These are phyloP conservation scores for Postia placenta DNA, from an alignment of 768 basidiomycete species.

Conservation along the genomic window DNA sequence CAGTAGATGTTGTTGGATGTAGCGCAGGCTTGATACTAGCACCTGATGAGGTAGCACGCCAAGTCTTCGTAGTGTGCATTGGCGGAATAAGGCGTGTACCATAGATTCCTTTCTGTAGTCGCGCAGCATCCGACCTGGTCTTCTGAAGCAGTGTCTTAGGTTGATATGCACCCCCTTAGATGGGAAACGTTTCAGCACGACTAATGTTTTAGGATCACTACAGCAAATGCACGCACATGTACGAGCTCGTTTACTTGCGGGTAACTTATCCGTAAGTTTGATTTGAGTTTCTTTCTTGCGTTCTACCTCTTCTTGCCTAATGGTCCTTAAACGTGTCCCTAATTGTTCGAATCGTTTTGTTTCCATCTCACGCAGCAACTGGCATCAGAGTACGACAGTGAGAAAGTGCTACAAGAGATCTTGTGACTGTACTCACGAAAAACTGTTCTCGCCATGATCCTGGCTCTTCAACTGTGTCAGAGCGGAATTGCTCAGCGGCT, in stretches of 20 bases:
- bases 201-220: not conserved
- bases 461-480: conserved; percentile 36
- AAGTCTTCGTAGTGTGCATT: conserved; percentile 26
- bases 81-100: conserved; percentile 47
- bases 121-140: conserved; percentile 64
- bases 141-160: conserved; percentile 77
- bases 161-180: conserved; percentile 32
- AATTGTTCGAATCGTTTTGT: conserved; percentile 59
- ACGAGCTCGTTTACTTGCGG: conserved; percentile 57
- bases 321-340: conserved; percentile 53
- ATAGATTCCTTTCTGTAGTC: conserved; percentile 58
- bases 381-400: not conserved
- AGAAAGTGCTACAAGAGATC: not conserved
- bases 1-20: conserved; percentile 2
- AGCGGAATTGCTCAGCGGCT: conserved; percentile 41
- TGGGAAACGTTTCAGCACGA: conserved; percentile 10
- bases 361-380: conserved; percentile 57
- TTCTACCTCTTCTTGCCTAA: conserved; percentile 64
- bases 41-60: conserved; percentile 27
- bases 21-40: conserved; percentile 12
- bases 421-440: conserved; percentile 43
- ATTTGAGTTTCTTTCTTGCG: conserved; percentile 74
- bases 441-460: conserved; percentile 66
- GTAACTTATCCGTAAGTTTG: conserved; percentile 65
- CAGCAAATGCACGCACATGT: conserved; percentile 38